Conservation (phyloP, 2,329 filamentous ascomycete species). For the Phyllosticta citrichinensis region DNA sequence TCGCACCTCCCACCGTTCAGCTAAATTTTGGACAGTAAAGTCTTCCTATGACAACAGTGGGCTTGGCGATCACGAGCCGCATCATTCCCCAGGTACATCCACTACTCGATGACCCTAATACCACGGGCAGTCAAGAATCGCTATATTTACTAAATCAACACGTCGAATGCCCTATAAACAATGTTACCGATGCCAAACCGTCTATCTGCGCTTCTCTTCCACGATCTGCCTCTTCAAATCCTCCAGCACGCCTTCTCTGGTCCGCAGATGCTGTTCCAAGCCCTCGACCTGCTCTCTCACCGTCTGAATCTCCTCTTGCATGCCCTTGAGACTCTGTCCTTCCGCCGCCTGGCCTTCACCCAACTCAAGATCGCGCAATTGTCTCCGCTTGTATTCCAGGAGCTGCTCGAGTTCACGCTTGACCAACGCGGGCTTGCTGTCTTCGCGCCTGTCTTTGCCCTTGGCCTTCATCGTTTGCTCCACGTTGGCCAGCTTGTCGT, state of each 20-base stretch:
- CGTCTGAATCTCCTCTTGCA: slow-evolving; percentile 76
- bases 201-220: slow-evolving; percentile 53
- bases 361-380: slow-evolving; percentile 64
- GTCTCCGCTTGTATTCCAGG: slow-evolving; percentile 85
- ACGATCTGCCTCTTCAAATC: slow-evolving; percentile 76
- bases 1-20: background rate
- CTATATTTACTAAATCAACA: background rate
- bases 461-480: slow-evolving; percentile 55
- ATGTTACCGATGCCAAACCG: background rate
- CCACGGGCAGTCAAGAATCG: background rate
- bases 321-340: slow-evolving; percentile 63
- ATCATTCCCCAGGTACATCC: slow-evolving; percentile 1
- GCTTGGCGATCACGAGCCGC: slow-evolving; percentile 2
- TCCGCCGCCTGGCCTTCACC: slow-evolving; percentile 58
- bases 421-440: slow-evolving; percentile 78
- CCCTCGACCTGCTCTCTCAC: slow-evolving; percentile 94
- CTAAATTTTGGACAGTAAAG: background rate
- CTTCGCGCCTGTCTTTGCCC: slow-evolving; percentile 50
- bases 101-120: background rate
- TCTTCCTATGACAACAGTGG: background rate
- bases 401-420: slow-evolving; percentile 91
- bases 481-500: slow-evolving; percentile 75
- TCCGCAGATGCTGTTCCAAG: slow-evolving; percentile 69
- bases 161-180: slow-evolving; percentile 8
- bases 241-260: slow-evolving; percentile 64